Conservation (phyloP, 2,329 filamentous ascomycete genomes). For the Polychaeton citri region DNA sequence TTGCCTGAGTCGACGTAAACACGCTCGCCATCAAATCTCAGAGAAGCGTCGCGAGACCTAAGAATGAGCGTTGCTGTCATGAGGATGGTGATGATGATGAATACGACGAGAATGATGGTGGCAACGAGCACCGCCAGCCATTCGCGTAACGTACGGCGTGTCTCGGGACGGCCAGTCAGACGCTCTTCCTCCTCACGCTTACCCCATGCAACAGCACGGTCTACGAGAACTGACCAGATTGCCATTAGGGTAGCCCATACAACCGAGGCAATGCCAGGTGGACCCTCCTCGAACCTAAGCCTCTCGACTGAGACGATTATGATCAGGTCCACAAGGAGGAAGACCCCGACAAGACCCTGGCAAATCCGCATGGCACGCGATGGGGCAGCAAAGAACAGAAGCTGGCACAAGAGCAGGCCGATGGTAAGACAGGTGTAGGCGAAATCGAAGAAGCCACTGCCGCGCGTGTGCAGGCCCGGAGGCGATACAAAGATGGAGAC, state of each 20-base stretch:
- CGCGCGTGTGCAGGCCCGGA: constrained; percentile 70
- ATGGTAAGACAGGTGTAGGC: constrained; percentile 68
- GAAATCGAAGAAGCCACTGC: constrained; percentile 87
- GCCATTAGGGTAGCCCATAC: constrained; percentile 71
- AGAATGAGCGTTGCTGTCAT: constrained; percentile 70
- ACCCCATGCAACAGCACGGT: constrained; percentile 77
- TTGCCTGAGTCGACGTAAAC: constrained; percentile 73
- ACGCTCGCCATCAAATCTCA: constrained; percentile 58
- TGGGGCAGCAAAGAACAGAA: constrained; percentile 80
- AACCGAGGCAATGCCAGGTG: constrained; percentile 78
- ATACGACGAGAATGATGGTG: constrained; percentile 55
- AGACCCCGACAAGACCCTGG: constrained; percentile 50
- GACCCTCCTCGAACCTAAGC: constrained; percentile 72
- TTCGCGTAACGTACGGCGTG: constrained; percentile 64
- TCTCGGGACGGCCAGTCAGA: constrained; percentile 78
- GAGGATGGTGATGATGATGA: constrained; percentile 56
- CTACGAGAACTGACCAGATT: constrained; percentile 64
- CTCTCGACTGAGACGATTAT: constrained; percentile 63
- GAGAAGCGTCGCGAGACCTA: constrained; percentile 62
- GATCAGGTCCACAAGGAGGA: constrained; percentile 63
- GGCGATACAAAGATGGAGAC: constrained; percentile 84
- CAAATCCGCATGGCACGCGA: constrained; percentile 66
- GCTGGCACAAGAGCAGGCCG: constrained; percentile 58
- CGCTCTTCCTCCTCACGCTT: constrained; percentile 88
- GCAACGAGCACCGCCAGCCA: constrained; percentile 72